Base-by-base conservation (phyloP, 441 rosid species). In the Euphorbia schlechtendalii region DNA sequence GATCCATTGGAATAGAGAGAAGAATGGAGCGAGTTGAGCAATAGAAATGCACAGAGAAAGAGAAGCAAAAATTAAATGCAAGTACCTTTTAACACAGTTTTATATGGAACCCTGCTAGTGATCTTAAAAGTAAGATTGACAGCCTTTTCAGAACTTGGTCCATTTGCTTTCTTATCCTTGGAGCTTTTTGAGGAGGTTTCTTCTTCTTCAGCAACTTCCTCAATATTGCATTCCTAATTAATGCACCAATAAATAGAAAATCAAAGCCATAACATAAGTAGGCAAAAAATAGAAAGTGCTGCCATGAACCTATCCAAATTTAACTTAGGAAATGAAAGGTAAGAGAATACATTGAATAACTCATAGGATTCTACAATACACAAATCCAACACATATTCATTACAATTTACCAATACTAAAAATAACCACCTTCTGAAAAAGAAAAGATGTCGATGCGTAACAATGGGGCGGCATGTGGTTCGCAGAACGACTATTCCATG, bases 41-140 rank as follows among this genome's bases (percentile, higher is more conserved):
- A 20, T 9, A 56, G 24, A 52, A 58, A 28, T 40, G 34, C 20
- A 28, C 13, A 57, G 46, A 58, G 20, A 22, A 32, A 61, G 54
- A 18, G 62, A 54, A 71, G 53, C 34, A 32, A 58, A 36, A 61
- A 36, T 56, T 28, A 20, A 53, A 41, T 41, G 69, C 18, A 10
- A 27, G 46, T 67, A 92, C 99, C 97, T 86, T 95, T 95, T 72
- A 95, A 65, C 70, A 95, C 96, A 64, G 97, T 89, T 81, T 95
- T 92, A 66, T 95, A 95, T 20, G 91, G 90, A 72, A 95, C 90
- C 78, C 78, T 92, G 80, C 95, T 83, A 59, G 86, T 88, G 73
- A 95, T 78, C 82, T 88, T 92, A 72, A 92, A 88, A 73, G 84
- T 76, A 74, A 95, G 96, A 73, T 75, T 76, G 57, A 82, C 70